Conservation (phyloP, 192 early-diverging fungal genomes). For the Linderina pennispora region DNA sequence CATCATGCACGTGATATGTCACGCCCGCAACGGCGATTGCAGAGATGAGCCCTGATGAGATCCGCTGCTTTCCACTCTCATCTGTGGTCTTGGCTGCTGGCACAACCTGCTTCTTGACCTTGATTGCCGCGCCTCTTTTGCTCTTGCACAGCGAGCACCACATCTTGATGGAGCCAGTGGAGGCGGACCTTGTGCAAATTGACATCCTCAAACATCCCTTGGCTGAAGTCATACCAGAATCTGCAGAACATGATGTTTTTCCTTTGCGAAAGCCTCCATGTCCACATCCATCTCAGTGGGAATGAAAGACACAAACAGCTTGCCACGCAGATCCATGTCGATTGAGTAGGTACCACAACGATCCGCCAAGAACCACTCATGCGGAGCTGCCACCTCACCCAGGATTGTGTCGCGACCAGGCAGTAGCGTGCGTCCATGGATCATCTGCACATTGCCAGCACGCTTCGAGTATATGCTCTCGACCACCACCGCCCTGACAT, state of each 20-base stretch:
- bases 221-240: conserved; percentile 51
- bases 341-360: conserved; percentile 45
- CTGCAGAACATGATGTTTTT: conserved; percentile 45
- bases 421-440: conserved; percentile 50
- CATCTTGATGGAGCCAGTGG: conserved; percentile 7
- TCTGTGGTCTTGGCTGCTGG: too few relatives aligned
- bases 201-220: conserved; percentile 53
- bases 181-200: conserved; percentile 12
- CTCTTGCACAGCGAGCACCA: conserved; percentile 25
- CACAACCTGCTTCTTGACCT: too few relatives aligned
- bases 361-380: conserved; percentile 55
- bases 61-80: too few relatives aligned
- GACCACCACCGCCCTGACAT: too few relatives aligned
- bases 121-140: too few relatives aligned
- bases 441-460: conserved; percentile 26
- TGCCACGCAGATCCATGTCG: conserved; percentile 37
- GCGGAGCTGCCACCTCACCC: conserved; percentile 47
- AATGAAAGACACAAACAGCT: conserved; percentile 36
- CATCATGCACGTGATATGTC: conserved; percentile 52
- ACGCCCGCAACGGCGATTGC: conserved; percentile 19
- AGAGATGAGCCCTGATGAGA: too few relatives aligned
- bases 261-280: conserved; percentile 15
- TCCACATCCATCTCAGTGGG: conserved; percentile 21
- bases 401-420: conserved; percentile 52
- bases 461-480: too few relatives aligned